phyloP scores from a whole-genome alignment of 345 rosid species.

The Clarkia xantiana region DNA sequence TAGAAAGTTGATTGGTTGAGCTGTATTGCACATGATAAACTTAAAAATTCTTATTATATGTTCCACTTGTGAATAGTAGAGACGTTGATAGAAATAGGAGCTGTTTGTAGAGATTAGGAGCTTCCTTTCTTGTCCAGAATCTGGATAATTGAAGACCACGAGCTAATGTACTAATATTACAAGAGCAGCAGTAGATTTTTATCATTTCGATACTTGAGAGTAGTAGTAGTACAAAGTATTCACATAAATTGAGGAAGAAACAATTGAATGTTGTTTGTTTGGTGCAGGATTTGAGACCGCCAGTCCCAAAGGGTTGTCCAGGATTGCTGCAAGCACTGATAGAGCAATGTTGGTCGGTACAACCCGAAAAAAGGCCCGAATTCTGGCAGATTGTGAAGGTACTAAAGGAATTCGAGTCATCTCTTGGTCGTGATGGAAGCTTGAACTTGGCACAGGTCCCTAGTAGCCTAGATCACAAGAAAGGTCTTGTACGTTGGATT shows the following conservation, averaged over 20 bases:
- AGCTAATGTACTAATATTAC: too few species aligned
- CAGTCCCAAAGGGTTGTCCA: constrained; percentile 53
- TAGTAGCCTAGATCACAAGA: constrained; percentile 59
- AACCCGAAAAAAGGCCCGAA: constrained; percentile 87
- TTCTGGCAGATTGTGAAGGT: constrained; percentile 90
- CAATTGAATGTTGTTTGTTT: neutral
- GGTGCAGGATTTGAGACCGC: constrained; percentile 68
- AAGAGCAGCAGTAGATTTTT: too few species aligned
- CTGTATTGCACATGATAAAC: too few species aligned
- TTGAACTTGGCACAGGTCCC: constrained; percentile 32
- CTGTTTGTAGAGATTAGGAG: too few species aligned
- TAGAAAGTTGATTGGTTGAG: too few species aligned
- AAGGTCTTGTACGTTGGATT: constrained; percentile 70
- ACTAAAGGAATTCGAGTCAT: constrained; percentile 58
- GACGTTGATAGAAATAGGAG: too few species aligned
- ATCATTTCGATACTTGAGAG: too few species aligned
- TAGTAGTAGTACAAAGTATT: neutral
- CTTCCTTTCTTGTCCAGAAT: too few species aligned
- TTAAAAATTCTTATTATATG: too few species aligned
- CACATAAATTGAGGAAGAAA: neutral
- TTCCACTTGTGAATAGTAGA: too few species aligned
- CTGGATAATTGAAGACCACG: too few species aligned
- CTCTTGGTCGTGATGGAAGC: constrained; percentile 55
- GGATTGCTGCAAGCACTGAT: constrained; percentile 70
- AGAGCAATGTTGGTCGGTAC: constrained; percentile 85